These are phyloP conservation scores for Lipomyces orientalis DNA, from an alignment of 805 yeast genomes.

Conservation along the genomic window DNA sequence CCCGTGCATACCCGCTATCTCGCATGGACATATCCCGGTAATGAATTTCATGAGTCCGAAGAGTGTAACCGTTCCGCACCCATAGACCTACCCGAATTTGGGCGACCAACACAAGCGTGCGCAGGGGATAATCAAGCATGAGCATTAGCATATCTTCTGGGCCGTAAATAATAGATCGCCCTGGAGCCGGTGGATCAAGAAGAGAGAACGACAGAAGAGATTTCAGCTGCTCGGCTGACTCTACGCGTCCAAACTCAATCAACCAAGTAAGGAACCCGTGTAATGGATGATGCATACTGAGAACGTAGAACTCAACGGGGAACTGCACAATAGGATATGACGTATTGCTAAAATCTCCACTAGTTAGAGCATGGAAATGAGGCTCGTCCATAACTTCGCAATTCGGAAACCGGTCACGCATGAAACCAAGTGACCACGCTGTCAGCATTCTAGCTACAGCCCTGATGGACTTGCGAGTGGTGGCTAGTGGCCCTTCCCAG, in stretches of 20 bases:
- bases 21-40: slow-evolving; percentile 79
- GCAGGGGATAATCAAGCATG: slow-evolving; percentile 74
- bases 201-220: slow-evolving; percentile 24
- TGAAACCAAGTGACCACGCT: slow-evolving; percentile 42
- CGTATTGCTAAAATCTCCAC: slow-evolving; percentile 40
- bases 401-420: slow-evolving; percentile 31
- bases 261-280: slow-evolving; percentile 76
- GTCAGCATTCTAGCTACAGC: slow-evolving; percentile 39
- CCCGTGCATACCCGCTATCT: slow-evolving; percentile 82
- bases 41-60: slow-evolving; percentile 76
- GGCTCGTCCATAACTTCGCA: slow-evolving; percentile 38
- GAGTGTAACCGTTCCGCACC: slow-evolving; percentile 91
- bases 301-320: slow-evolving; percentile 54
- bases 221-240: slow-evolving; percentile 26
- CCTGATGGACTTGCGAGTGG: slow-evolving; percentile 36
- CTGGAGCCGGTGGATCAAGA: slow-evolving; percentile 29
- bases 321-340: slow-evolving; percentile 47
- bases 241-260: slow-evolving; percentile 56
- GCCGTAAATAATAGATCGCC: slow-evolving; percentile 20
- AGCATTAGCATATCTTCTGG: slow-evolving; percentile 39
- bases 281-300: slow-evolving; percentile 80
- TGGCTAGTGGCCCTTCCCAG: slow-evolving; percentile 32
- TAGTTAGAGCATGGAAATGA: slow-evolving; percentile 37
- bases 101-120: slow-evolving; percentile 75
- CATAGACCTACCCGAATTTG: slow-evolving; percentile 89